Evolutionary conservation across 2,329 filamentous ascomycete genomes (phyloP).

Genomic region (Trichoderma pleuroti): DNA sequence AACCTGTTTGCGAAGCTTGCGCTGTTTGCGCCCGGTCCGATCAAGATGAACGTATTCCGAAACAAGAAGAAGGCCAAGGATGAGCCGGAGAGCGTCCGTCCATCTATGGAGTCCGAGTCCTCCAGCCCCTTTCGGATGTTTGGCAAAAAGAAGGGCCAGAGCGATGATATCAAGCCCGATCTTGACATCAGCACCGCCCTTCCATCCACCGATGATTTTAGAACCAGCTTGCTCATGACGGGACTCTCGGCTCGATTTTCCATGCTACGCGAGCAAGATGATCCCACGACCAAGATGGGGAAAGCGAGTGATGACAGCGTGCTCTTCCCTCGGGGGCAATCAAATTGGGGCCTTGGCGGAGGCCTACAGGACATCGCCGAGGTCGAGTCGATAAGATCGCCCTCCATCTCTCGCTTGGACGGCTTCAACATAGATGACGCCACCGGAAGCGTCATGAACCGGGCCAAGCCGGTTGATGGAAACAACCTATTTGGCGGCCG

Average conservation of each 20-base stretch:
- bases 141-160: conserved; percentile 52
- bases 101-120: conserved; percentile 54
- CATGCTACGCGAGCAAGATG: conserved; percentile 93
- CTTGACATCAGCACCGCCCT: conserved; percentile 72
- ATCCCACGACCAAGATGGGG: conserved; percentile 81
- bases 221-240: conserved; percentile 93
- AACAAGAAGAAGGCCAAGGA: conserved; percentile 66
- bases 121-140: conserved; percentile 54
- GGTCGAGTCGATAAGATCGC: conserved; percentile 72
- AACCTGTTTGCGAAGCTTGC: neutral
- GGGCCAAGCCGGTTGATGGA: conserved; percentile 78
- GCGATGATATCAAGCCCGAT: conserved; percentile 58
- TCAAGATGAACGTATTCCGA: conserved; percentile 68
- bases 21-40: neutral
- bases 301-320: conserved; percentile 97
- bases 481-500: conserved; percentile 93
- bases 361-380: conserved; percentile 82
- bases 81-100: conserved; percentile 38
- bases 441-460: conserved; percentile 74
- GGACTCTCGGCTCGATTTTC: conserved; percentile 93
- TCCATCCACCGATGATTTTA: conserved; percentile 82
- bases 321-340: conserved; percentile 75
- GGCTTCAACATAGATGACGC: conserved; percentile 72
- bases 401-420: conserved; percentile 56
- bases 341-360: conserved; percentile 60